These are phyloP conservation scores for Lithospermum erythrorhizon DNA, from an alignment of 257 asterid species.

Conservation along the genomic window DNA sequence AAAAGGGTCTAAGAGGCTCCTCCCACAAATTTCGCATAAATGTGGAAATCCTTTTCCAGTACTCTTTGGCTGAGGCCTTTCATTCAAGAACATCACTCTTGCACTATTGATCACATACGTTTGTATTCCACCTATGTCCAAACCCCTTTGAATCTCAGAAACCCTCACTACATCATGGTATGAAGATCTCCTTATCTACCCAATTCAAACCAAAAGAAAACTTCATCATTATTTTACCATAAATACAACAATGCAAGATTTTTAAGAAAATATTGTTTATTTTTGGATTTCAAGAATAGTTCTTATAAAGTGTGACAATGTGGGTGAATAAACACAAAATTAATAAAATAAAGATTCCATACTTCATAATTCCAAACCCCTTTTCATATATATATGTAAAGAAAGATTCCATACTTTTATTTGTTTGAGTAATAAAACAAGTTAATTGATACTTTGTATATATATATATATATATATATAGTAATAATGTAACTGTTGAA, in stretches of 20 bases:
- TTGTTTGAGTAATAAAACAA: no score
- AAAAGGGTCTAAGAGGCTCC: slow-evolving; percentile 77
- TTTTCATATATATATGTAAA: no score
- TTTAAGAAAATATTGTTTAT: no score
- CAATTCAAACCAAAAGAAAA: neutral
- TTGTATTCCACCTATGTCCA: slow-evolving; percentile 83
- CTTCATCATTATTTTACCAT: neutral
- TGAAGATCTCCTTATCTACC: slow-evolving; percentile 85
- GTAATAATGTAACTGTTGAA: no score
- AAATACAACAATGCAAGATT: slow-evolving; percentile 1
- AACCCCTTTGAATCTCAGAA: slow-evolving; percentile 80
- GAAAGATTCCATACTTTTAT: no score
- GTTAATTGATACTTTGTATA: no score
- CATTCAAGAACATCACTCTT: slow-evolving; percentile 82
- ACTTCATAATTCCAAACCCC: no score
- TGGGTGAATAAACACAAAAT: neutral
- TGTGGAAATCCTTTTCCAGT: slow-evolving; percentile 72
- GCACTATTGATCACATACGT: slow-evolving; percentile 95
- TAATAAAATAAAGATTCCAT: no score
- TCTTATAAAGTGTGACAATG: neutral
- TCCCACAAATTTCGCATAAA: slow-evolving; percentile 71
- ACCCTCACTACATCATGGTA: slow-evolving; percentile 96
- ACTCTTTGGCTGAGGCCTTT: slow-evolving; percentile 80
- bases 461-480: no score
- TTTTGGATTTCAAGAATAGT: no score